Conservation (phyloP, 2,329 filamentous ascomycete species). For the Myriosclerotinia duriaeana region DNA sequence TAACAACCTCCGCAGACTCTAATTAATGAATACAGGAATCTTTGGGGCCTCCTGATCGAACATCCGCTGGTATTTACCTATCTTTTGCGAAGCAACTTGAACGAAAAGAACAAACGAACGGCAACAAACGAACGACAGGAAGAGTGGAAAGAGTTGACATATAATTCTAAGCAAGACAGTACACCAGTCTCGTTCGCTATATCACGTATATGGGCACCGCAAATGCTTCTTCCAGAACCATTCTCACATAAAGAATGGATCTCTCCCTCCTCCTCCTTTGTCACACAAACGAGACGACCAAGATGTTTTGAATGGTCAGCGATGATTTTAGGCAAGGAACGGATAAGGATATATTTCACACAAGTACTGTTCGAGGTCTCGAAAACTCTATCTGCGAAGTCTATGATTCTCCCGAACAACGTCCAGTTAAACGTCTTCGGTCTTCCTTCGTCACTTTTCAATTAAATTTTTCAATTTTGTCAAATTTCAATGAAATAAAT, state of each 20-base stretch:
- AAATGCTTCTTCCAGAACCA: background rate
- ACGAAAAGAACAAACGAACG: background rate
- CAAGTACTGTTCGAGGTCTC: too few relatives aligned
- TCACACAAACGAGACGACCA: too few relatives aligned
- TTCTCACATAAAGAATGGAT: background rate
- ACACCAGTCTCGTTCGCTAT: background rate
- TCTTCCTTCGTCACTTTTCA: background rate
- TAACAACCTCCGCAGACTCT: background rate
- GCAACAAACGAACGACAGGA: background rate
- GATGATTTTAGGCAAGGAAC: too few relatives aligned
- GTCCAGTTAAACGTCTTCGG: background rate
- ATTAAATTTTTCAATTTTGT: background rate
- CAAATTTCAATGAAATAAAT: background rate
- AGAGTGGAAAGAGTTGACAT: background rate
- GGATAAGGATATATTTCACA: background rate
- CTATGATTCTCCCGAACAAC: background rate
- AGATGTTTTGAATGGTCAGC: background rate
- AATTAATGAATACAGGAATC: background rate
- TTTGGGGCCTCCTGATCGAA: background rate
- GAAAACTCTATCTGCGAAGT: background rate
- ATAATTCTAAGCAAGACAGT: background rate
- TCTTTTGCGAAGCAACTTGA: background rate
- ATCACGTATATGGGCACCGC: background rate
- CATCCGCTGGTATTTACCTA: background rate
- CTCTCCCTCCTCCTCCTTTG: too few relatives aligned